These are phyloP conservation scores for Scheffersomyces titani DNA, from an alignment of 1,139 yeast species.

Conservation along the genomic window DNA sequence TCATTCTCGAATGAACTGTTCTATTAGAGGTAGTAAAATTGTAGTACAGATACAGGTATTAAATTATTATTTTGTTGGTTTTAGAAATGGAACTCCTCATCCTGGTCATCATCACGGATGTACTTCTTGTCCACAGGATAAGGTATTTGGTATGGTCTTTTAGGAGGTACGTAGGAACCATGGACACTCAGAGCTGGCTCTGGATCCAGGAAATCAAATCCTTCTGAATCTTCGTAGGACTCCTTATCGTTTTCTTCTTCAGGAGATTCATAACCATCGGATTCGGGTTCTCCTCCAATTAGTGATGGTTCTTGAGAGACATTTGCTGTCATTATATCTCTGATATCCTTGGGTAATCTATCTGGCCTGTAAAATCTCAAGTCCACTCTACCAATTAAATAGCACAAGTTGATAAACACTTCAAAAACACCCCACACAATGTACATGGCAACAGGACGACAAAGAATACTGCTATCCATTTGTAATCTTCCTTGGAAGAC, in stretches of 20 bases:
- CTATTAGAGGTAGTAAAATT: too few species aligned
- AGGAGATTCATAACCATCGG: conserved; percentile 1
- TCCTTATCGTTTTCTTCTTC: conserved; percentile 7
- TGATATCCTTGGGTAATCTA: conserved; percentile 36
- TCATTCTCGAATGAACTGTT: background rate
- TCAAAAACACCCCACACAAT: conserved; percentile 44
- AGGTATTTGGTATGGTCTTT: conserved; percentile 2
- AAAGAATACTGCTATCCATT: conserved; percentile 20
- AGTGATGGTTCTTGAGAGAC: conserved; percentile 21
- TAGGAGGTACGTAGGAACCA: background rate
- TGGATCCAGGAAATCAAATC: conserved; percentile 8
- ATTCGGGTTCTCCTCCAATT: background rate
- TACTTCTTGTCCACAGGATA: conserved; percentile 5
- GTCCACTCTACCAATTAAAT: conserved; percentile 46
- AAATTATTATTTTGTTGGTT: background rate
- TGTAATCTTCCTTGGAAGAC: conserved; percentile 29
- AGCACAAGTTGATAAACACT: conserved; percentile 33
- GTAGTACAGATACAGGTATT: background rate
- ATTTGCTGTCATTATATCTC: conserved; percentile 44
- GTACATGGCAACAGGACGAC: conserved; percentile 33
- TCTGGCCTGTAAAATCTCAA: conserved; percentile 50
- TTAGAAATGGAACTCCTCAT: conserved; percentile 20
- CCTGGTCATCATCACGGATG: conserved; percentile 10
- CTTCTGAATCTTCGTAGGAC: conserved; percentile 7
- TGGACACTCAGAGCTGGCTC: background rate